A percentile compares a stretch with the other conserved stretches of the same genome.
phyloP scores from a whole-genome alignment of 805 yeast genomes.

The Lipomyces orientalis region DNA sequence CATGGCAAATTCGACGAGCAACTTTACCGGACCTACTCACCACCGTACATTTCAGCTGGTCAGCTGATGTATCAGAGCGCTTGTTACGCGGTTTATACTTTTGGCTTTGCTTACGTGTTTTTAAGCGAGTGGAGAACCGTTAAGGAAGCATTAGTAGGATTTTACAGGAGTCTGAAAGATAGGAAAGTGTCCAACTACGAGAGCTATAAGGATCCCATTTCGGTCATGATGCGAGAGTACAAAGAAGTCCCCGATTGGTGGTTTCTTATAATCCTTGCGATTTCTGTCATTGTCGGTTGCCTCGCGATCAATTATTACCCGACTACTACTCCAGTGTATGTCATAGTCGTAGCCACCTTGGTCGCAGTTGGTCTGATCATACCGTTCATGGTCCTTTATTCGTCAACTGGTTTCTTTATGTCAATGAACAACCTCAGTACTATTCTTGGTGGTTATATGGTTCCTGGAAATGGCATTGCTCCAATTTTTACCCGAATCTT shows the following conservation, averaged over 20 bases:
- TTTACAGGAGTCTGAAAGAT: conserved; percentile 53
- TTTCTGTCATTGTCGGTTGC: conserved; percentile 52
- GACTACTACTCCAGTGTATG: conserved; percentile 65
- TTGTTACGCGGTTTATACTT: conserved; percentile 56
- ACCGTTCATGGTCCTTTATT: conserved; percentile 66
- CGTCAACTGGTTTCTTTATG: conserved; percentile 63
- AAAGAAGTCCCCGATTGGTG: conserved; percentile 69
- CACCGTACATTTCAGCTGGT: conserved; percentile 46
- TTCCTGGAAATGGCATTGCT: conserved; percentile 65
- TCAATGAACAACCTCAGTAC: conserved; percentile 68
- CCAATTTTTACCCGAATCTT: conserved; percentile 65
- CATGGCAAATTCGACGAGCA: conserved; percentile 38
- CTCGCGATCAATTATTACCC: conserved; percentile 50
- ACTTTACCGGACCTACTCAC: conserved; percentile 20
- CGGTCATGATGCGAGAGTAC: conserved; percentile 56
- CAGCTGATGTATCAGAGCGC: conserved; percentile 54
- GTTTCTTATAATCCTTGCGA: conserved; percentile 58
- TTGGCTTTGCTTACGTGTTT: conserved; percentile 65
- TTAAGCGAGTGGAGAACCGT: conserved; percentile 64
- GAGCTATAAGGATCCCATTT: conserved; percentile 51
- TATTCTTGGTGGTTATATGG: conserved; percentile 65
- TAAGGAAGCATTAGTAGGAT: conserved; percentile 64
- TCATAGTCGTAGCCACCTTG: conserved; percentile 60
- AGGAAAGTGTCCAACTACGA: conserved; percentile 61
- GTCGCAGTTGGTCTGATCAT: conserved; percentile 61